Base-by-base conservation (phyloP, 371 early-diverging fungal species). In the Actinomucor elegans region DNA sequence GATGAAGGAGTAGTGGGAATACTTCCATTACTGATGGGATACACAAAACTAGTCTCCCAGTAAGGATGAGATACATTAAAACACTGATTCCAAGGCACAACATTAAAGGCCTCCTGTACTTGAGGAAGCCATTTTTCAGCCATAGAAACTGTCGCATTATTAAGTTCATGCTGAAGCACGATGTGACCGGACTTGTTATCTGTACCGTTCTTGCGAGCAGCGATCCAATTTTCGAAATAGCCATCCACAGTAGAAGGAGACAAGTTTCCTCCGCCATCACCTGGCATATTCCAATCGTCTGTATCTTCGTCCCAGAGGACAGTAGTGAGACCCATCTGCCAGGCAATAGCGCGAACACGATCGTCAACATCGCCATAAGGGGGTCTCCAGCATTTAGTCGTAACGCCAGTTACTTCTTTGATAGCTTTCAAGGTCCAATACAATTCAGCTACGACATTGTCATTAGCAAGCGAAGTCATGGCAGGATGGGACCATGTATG, bases 401-500 rank as follows among this genome's bases (percentile, higher is more conserved):
- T 75, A 5, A 77, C 59, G 35, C 84, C 84, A 26, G 73, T 63
- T 11, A 73, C 73, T 45, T 80, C 66, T 48, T 84, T 76, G 52
- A 87, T 79, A 15, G 77, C 75, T 23, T 62, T 60, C 14, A 66
- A 57, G 0, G 77, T 76, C 74, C 77, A 77, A 33, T 82, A 73
- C 11, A 85, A 51, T 53, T 87, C 83, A 20, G 84, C 79, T 23
- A 84, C 77, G 4, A 85, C 66, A 27, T 72, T 55, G n/a, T 76
- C 79, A 45, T 79, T 81, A 29, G 76, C 54, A 14, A 73, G 55
- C 5, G 80, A 59, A 12, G 85, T 81, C 74, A 85, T 72, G 38
- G 61, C 55, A 20, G 75, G 72, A 57, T 87, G 88, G 18, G 79
- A 75, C 84, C 84, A 83, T 2, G 81, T 81, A 46, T 83, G 79